These are phyloP conservation scores for Zea luxurians DNA, from an alignment of 176 grass and related monocot species.

Conservation along the genomic window DNA sequence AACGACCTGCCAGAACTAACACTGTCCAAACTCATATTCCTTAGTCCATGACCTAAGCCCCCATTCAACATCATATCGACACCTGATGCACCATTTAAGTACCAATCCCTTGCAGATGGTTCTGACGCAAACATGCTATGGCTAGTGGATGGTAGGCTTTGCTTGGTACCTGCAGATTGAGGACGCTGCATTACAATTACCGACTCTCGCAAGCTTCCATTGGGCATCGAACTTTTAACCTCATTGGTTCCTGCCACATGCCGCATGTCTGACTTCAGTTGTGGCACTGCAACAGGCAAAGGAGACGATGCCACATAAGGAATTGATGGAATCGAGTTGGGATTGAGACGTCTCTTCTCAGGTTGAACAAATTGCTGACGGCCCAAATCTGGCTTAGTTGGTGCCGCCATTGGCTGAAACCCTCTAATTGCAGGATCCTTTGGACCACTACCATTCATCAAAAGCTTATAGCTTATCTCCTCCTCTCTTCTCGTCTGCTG, in stretches of 20 bases:
- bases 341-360: slow-evolving; percentile 66
- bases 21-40: slow-evolving; percentile 58
- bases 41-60: slow-evolving; percentile 51
- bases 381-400: slow-evolving; percentile 54
- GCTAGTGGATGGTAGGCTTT: slow-evolving; percentile 73
- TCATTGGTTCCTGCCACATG: slow-evolving; percentile 51
- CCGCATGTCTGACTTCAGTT: slow-evolving; percentile 61
- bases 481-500: slow-evolving; percentile 76
- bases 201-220: slow-evolving; percentile 64
- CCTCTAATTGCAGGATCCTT: slow-evolving; percentile 67
- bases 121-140: slow-evolving; percentile 51
- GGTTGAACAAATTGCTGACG: slow-evolving; percentile 55
- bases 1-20: slow-evolving; percentile 54
- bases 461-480: slow-evolving; percentile 71
- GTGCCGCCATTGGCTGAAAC: slow-evolving; percentile 53
- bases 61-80: slow-evolving; percentile 71
- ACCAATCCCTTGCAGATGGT: slow-evolving; percentile 62
- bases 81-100: slow-evolving; percentile 63
- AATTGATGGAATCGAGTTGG: slow-evolving; percentile 55
- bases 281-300: slow-evolving; percentile 55
- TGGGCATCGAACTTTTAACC: slow-evolving; percentile 54
- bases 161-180: slow-evolving; percentile 62
- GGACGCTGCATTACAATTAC: slow-evolving; percentile 89
- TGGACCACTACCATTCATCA: slow-evolving; percentile 46
- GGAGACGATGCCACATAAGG: slow-evolving; percentile 57